These are phyloP conservation scores for Drechslerella coelobrocha DNA, from an alignment of 2,329 filamentous ascomycete genomes.

Conservation along the genomic window DNA sequence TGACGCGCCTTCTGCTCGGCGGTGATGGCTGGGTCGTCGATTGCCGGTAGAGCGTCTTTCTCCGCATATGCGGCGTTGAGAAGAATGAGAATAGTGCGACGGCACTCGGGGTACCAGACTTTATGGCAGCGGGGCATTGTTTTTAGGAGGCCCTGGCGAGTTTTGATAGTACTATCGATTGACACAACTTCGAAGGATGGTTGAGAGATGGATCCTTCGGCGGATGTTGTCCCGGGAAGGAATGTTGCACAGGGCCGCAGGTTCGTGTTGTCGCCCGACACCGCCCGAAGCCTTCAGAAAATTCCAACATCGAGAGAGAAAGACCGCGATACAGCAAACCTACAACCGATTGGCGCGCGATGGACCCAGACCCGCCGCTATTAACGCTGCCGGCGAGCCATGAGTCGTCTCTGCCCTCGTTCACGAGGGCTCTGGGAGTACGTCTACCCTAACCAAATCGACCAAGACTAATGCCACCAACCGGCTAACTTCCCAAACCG, in stretches of 20 bases:
- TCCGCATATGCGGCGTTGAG: slow-evolving; percentile 28
- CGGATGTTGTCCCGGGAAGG: too few relatives aligned
- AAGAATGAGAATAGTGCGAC: slow-evolving; percentile 25
- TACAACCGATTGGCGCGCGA: background rate
- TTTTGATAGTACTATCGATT: too few relatives aligned
- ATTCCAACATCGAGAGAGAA: too few relatives aligned
- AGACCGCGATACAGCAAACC: background rate
- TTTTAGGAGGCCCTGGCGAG: background rate
- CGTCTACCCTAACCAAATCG: background rate
- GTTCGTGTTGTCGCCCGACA: too few relatives aligned
- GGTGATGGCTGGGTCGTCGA: slow-evolving; percentile 18
- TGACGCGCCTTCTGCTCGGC: slow-evolving; percentile 6
- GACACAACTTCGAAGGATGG: background rate
- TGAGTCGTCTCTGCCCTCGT: slow-evolving; percentile 22
- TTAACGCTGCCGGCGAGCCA: background rate
- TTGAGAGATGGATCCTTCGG: background rate
- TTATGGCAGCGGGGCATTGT: slow-evolving; percentile 47
- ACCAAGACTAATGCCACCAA: background rate
- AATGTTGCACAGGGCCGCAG: too few relatives aligned
- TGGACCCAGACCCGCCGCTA: background rate
- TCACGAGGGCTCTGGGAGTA: slow-evolving; percentile 42
- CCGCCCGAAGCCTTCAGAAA: too few relatives aligned
- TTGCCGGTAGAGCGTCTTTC: slow-evolving; percentile 14
- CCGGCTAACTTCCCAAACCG: slow-evolving; percentile 26
- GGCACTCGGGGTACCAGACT: slow-evolving; percentile 25